Percentiles rank a stretch among this genome's conserved stretches.
These are phyloP conservation scores for Dendrothele bispora DNA, from an alignment of 768 basidiomycete species.

Conservation along the genomic window DNA sequence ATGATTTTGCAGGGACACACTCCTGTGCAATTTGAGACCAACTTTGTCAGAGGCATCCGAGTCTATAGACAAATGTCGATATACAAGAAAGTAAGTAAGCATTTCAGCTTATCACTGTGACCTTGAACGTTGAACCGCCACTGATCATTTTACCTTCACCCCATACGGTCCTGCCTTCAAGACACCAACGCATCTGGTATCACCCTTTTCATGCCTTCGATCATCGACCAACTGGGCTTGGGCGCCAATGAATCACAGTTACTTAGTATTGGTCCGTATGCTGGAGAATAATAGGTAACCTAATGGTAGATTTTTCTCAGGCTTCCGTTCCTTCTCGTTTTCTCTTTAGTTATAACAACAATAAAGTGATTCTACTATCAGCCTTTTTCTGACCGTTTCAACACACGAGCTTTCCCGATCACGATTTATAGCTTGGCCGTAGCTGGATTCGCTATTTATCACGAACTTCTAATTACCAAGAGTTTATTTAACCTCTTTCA, in stretches of 20 bases:
- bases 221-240: constrained; percentile 48
- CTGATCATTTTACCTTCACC: too few species aligned
- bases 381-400: too few species aligned
- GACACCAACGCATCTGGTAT: constrained; percentile 3
- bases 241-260: constrained; percentile 38
- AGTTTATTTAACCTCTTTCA: too few species aligned
- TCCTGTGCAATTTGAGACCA: too few species aligned
- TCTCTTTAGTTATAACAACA: too few species aligned
- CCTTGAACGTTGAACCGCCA: too few species aligned
- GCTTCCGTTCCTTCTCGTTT: constrained; percentile 31
- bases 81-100: too few species aligned
- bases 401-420: constrained; percentile 26
- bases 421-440: constrained; percentile 26
- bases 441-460: constrained; percentile 34
- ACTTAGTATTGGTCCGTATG: constrained; percentile 38
- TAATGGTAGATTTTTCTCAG: constrained; percentile 11
- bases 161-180: constrained; percentile 1
- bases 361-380: too few species aligned
- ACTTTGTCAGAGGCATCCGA: too few species aligned
- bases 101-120: too few species aligned
- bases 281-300: constrained; percentile 28
- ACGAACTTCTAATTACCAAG: background rate
- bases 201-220: constrained; percentile 51
- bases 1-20: too few species aligned
- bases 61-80: too few species aligned